Percentiles rank a stretch among this genome's conserved stretches.
These are phyloP conservation scores for Coemansia sp. DNA, from an alignment of 192 early-diverging fungal genomes.

Conservation along the genomic window DNA sequence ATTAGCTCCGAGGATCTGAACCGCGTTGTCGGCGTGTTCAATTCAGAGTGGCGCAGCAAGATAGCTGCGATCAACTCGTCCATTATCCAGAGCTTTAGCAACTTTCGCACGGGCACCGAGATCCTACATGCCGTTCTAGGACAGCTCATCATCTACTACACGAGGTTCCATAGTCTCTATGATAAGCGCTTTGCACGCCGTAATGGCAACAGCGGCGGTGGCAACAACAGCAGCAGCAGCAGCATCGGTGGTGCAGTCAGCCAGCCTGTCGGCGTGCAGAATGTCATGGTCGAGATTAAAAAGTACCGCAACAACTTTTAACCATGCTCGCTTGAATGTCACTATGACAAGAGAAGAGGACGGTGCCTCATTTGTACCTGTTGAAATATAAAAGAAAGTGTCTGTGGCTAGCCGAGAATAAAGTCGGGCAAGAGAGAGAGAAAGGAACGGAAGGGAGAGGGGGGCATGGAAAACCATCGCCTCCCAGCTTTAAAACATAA, in stretches of 20 bases:
- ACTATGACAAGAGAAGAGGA: neutral
- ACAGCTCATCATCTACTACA: slow-evolving; percentile 91
- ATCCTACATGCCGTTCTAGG: slow-evolving; percentile 87
- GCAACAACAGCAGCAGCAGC: slow-evolving; percentile 6
- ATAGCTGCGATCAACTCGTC: slow-evolving; percentile 78
- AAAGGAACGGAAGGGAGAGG: too few species aligned
- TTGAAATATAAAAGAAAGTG: slow-evolving; percentile 7
- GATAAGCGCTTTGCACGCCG: slow-evolving; percentile 70
- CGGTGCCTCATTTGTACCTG: slow-evolving; percentile 13
- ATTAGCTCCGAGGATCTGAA: slow-evolving; percentile 47
- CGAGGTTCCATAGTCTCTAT: slow-evolving; percentile 77
- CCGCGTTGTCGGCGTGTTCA: slow-evolving; percentile 71
- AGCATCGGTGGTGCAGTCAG: slow-evolving; percentile 19
- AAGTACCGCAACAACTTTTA: slow-evolving; percentile 68
- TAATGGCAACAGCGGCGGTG: slow-evolving; percentile 17
- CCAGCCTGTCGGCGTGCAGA: slow-evolving; percentile 84
- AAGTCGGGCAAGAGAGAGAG: too few species aligned
- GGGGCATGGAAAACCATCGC: too few species aligned
- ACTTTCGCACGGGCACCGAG: slow-evolving; percentile 92
- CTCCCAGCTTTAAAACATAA: too few species aligned
- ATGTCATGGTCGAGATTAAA: slow-evolving; percentile 95
- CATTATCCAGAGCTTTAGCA: slow-evolving; percentile 90
- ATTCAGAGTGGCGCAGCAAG: slow-evolving; percentile 73
- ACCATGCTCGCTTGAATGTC: neutral
- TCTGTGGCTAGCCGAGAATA: too few species aligned